phyloP scores from a whole-genome alignment of 768 basidiomycete species.

The Amanita polypyramis region DNA sequence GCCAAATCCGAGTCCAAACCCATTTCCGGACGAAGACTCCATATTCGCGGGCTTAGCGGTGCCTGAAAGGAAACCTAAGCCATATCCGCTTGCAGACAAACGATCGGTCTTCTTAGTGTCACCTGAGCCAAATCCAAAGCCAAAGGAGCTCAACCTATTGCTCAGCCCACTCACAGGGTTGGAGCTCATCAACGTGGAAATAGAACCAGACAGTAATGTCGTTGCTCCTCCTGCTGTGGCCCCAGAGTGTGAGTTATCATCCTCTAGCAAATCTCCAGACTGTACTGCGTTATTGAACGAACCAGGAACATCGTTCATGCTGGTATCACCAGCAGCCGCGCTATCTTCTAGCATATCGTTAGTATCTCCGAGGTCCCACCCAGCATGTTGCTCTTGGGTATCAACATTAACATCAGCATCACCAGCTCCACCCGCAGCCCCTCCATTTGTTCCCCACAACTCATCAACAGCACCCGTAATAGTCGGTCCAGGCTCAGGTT shows the following conservation, averaged over 20 bases:
- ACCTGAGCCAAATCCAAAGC: slow-evolving; percentile 2
- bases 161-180: neutral
- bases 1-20: no score
- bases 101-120: neutral
- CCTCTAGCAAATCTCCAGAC: neutral
- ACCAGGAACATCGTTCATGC: neutral
- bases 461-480: slow-evolving; percentile 14
- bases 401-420: neutral
- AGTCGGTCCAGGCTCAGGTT: slow-evolving; percentile 7
- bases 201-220: neutral
- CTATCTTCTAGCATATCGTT: neutral
- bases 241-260: neutral
- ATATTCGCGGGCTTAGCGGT: neutral
- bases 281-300: neutral
- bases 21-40: neutral
- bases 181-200: neutral
- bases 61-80: no score
- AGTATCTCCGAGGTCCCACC: neutral
- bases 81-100: neutral
- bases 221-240: neutral
- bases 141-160: neutral
- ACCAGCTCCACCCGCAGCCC: neutral
- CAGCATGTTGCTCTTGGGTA: neutral
- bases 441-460: neutral
- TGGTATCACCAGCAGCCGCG: neutral